These are phyloP conservation scores for Ophiosphaerella narmari DNA, from an alignment of 2,329 filamentous ascomycete genomes.

Conservation along the genomic window DNA sequence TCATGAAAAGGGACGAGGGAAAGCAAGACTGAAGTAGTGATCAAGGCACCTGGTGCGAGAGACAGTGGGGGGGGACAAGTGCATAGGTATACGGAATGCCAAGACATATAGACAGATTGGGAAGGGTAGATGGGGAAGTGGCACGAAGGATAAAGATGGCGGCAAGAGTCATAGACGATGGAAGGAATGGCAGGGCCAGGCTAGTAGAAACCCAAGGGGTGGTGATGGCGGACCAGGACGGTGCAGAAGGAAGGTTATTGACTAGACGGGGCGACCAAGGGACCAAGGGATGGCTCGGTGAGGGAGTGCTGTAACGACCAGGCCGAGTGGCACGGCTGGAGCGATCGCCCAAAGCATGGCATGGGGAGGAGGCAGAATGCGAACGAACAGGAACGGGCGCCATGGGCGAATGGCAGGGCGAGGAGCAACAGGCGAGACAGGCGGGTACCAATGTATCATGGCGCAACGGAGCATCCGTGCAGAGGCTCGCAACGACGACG, in stretches of 20 bases:
- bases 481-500: constrained; percentile 35
- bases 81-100: constrained; percentile 45
- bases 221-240: constrained; percentile 34
- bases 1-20: not conserved
- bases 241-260: constrained; percentile 39
- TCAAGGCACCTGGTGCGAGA: constrained; percentile 20
- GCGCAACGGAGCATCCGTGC: constrained; percentile 48
- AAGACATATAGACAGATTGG: constrained; percentile 44
- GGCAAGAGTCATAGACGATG: constrained; percentile 37
- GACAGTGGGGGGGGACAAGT: constrained; percentile 25
- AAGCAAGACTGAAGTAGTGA: not conserved
- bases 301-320: constrained; percentile 44
- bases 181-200: constrained; percentile 34
- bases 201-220: constrained; percentile 33
- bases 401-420: constrained; percentile 42
- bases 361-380: constrained; percentile 36
- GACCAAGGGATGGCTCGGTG: constrained; percentile 40
- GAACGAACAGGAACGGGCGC: constrained; percentile 44
- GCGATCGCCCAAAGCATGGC: constrained; percentile 41
- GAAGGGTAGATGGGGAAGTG: constrained; percentile 41
- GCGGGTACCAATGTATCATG: constrained; percentile 48
- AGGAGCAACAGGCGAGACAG: constrained; percentile 27
- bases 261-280: constrained; percentile 40
- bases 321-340: constrained; percentile 47
- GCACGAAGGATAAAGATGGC: constrained; percentile 30